Percentiles rank a stretch among this genome's conserved stretches.
Evolutionary conservation across 495 filamentous ascomycete species (phyloP).

Genomic region (Neurospora hispaniola): DNA sequence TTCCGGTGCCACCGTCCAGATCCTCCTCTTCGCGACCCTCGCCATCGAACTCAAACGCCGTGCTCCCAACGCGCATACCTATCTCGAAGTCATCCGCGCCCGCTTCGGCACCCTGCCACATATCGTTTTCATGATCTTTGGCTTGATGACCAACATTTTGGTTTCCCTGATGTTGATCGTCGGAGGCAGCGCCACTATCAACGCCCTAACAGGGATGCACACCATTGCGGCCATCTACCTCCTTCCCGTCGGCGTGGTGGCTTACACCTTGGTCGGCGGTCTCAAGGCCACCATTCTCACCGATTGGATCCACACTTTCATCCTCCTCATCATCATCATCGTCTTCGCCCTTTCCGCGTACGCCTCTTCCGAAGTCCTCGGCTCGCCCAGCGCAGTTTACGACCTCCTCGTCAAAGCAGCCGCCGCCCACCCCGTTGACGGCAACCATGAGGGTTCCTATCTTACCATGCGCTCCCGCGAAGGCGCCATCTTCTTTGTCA

Average conservation of each 20-base stretch:
- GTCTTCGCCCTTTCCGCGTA: constrained; percentile 84
- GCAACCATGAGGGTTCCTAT: constrained; percentile 79
- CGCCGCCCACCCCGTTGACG: constrained; percentile 62
- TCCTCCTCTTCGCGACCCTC: constrained; percentile 84
- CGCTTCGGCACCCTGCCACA: constrained; percentile 53
- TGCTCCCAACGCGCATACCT: constrained; percentile 79
- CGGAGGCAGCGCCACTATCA: constrained; percentile 80
- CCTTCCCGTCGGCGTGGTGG: constrained; percentile 72
- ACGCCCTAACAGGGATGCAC: constrained; percentile 72
- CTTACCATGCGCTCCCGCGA: constrained; percentile 82
- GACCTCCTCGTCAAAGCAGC: constrained; percentile 67
- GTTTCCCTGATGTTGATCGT: constrained; percentile 88
- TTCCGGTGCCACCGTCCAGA: constrained; percentile 55
- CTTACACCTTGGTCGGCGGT: constrained; percentile 53
- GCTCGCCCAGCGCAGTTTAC: constrained; percentile 71
- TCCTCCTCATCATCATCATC: constrained; percentile 81
- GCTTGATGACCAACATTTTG: constrained; percentile 73
- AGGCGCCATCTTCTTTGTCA: constrained; percentile 92
- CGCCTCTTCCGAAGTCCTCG: constrained; percentile 61
- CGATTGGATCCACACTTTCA: constrained; percentile 67
- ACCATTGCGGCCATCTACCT: constrained; percentile 87
- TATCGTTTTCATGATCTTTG: constrained; percentile 69
- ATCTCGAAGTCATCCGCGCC: constrained; percentile 61
- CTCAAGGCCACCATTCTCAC: constrained; percentile 41
- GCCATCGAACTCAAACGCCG: constrained; percentile 89